phyloP scores from a whole-genome alignment of 495 filamentous ascomycete genomes.

The Aspergillus diversus region DNA sequence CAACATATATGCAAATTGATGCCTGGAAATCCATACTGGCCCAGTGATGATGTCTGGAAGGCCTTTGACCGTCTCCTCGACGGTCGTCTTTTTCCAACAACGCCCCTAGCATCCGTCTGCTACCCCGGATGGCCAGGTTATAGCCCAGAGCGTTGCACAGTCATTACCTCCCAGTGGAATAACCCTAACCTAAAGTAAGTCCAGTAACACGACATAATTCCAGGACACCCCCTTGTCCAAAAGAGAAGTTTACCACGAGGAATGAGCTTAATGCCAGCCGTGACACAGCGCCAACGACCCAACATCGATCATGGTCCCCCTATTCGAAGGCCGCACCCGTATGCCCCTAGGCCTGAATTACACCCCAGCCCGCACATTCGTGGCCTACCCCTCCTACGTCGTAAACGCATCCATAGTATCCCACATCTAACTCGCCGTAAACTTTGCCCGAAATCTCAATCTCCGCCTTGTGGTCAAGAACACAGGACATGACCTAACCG shows the following conservation, averaged over 20 bases:
- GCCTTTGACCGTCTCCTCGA: neutral
- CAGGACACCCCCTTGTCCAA: no score
- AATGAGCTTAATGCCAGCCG: no score
- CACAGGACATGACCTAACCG: conserved; percentile 59
- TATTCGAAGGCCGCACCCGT: no score
- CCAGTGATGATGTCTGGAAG: neutral
- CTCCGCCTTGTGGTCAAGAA: conserved; percentile 65
- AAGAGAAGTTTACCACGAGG: no score
- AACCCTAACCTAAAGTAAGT: no score
- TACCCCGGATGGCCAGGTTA: no score
- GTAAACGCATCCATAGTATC: neutral
- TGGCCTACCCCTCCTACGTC: neutral
- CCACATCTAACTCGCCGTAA: neutral
- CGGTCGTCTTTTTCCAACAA: neutral
- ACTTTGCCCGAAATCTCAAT: conserved; percentile 55
- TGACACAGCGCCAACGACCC: no score
- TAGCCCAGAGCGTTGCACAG: no score
- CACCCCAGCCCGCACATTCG: neutral
- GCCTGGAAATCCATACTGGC: neutral
- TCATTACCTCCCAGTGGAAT: no score
- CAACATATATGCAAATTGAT: neutral
- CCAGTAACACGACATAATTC: no score
- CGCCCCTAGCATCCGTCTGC: neutral
- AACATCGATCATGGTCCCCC: no score
- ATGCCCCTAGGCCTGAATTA: no score